Conservation (phyloP, 2,329 filamentous ascomycete species). For the Pestalotiopsis sp. region DNA sequence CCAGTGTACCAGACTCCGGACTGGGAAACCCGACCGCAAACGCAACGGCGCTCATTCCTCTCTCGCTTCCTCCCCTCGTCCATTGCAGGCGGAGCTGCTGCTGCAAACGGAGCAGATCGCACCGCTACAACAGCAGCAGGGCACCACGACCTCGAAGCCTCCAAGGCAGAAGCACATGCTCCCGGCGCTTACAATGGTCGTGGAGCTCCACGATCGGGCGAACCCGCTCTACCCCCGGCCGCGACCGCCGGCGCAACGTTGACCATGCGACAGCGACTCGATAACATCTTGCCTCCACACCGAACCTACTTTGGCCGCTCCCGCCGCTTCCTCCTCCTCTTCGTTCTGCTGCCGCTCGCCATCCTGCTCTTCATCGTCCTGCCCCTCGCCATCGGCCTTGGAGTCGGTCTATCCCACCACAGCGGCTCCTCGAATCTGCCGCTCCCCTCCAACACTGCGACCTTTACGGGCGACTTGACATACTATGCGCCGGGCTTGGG, state of each 20-base stretch:
- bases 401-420: conserved; percentile 24
- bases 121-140: not conserved
- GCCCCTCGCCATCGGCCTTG: conserved; percentile 27
- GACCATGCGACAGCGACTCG: conserved; percentile 17
- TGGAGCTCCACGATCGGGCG: not conserved
- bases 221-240: not conserved
- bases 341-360: conserved; percentile 20
- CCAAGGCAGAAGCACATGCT: conserved; percentile 1
- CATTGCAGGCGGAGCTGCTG: not conserved
- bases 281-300: conserved; percentile 24
- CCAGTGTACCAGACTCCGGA: conserved; percentile 21
- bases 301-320: conserved; percentile 25
- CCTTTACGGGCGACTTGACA: conserved; percentile 66
- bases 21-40: conserved; percentile 15
- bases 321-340: conserved; percentile 25
- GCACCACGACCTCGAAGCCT: conserved; percentile 2
- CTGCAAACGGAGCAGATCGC: not conserved
- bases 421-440: conserved; percentile 17
- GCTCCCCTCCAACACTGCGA: conserved; percentile 18
- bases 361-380: conserved; percentile 23
- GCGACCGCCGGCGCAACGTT: not conserved
- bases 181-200: not conserved
- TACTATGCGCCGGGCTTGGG: conserved; percentile 70
- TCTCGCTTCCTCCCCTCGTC: conserved; percentile 9
- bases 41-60: conserved; percentile 12